phyloP scores from a whole-genome alignment of 2,329 filamentous ascomycete genomes.

The Sarocladium brachiariae region DNA sequence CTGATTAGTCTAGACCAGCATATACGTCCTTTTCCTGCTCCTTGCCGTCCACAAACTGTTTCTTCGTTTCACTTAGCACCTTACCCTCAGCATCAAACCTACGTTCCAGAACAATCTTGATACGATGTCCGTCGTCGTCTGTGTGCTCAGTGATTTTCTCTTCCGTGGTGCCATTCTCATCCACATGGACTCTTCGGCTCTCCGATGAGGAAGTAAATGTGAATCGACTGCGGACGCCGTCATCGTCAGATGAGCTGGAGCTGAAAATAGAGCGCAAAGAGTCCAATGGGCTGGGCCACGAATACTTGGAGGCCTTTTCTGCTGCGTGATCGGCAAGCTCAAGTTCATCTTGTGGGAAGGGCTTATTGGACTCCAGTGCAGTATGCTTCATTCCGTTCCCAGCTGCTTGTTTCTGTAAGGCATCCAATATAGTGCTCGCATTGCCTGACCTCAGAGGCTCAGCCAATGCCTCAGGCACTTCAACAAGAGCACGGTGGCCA shows the following conservation, averaged over 20 bases:
- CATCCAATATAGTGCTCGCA: neutral
- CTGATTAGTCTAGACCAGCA: neutral
- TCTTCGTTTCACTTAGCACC: conserved; percentile 2
- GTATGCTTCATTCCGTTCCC: neutral
- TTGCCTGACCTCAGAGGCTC: neutral
- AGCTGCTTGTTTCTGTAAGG: neutral
- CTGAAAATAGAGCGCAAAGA: neutral
- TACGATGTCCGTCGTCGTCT: neutral
- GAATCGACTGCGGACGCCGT: neutral
- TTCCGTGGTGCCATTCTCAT: neutral
- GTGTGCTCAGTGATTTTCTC: neutral
- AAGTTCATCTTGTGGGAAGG: neutral
- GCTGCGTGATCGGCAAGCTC: neutral
- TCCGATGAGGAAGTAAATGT: neutral
- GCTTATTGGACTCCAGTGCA: neutral
- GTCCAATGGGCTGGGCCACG: conserved; percentile 2
- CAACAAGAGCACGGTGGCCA: neutral
- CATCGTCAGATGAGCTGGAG: neutral
- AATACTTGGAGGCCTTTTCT: neutral
- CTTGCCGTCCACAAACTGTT: neutral
- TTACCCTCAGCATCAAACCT: neutral
- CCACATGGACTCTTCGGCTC: neutral
- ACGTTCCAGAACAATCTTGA: neutral
- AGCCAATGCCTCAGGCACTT: neutral
- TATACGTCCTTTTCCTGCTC: neutral